These are phyloP conservation scores for Curvularia sp. DNA, from an alignment of 2,329 filamentous ascomycete species.

Conservation along the genomic window DNA sequence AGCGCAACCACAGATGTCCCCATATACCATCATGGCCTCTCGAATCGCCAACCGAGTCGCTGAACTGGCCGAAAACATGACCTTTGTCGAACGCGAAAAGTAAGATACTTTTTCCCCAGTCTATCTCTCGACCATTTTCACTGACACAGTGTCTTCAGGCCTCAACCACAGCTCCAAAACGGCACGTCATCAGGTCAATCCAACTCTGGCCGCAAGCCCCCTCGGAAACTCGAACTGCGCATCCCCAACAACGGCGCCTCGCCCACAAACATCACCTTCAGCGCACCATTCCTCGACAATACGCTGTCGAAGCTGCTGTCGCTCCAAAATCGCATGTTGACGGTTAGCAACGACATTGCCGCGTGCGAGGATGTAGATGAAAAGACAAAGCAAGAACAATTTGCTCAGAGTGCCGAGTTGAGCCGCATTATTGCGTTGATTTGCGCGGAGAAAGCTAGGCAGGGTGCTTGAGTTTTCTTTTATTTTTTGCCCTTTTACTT, in stretches of 20 bases:
- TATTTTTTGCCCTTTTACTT: background rate
- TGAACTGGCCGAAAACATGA: constrained; percentile 62
- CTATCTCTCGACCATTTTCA: background rate
- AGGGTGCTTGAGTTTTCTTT: constrained; percentile 43
- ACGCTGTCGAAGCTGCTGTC: constrained; percentile 59
- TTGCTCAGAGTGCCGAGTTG: constrained; percentile 58
- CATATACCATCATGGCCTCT: constrained; percentile 60
- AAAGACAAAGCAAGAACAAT: constrained; percentile 58
- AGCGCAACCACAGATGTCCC: constrained; percentile 45
- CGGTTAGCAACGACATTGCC: constrained; percentile 55
- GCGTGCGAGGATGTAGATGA: constrained; percentile 56
- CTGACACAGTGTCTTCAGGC: constrained; percentile 30
- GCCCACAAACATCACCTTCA: constrained; percentile 55
- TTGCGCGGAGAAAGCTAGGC: constrained; percentile 60
- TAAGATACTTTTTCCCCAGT: constrained; percentile 24
- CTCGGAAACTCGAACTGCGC: constrained; percentile 60
- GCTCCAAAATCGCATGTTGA: constrained; percentile 59
- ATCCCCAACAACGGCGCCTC: constrained; percentile 48
- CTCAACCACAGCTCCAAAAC: constrained; percentile 31
- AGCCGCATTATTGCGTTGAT: constrained; percentile 59
- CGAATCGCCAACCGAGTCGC: constrained; percentile 60
- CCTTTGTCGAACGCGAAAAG: constrained; percentile 56
- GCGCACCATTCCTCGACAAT: constrained; percentile 61
- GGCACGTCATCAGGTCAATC: constrained; percentile 25
- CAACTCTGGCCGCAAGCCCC: constrained; percentile 49